A percentile compares a stretch with the other conserved stretches of the same genome.
Conservation (phyloP, 805 yeast species). For the Metschnikowia amazonensis region DNA sequence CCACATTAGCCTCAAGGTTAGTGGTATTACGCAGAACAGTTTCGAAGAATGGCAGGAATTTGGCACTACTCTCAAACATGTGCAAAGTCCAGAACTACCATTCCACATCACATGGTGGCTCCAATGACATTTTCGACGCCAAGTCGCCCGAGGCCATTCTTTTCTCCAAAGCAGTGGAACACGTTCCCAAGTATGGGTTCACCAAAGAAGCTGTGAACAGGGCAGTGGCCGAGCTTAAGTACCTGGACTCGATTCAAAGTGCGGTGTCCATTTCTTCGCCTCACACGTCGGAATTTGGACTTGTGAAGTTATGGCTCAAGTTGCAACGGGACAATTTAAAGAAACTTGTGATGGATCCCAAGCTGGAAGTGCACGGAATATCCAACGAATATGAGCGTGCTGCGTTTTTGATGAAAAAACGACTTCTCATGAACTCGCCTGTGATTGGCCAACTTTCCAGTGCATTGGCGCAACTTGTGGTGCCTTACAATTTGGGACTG, state of each 20-base stretch:
- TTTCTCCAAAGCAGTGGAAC: constrained; percentile 32
- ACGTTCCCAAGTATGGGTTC: constrained; percentile 54
- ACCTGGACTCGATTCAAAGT: constrained; percentile 49
- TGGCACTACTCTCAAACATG: neutral
- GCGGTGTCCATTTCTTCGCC: constrained; percentile 31
- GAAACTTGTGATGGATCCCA: constrained; percentile 23
- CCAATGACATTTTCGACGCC: constrained; percentile 31
- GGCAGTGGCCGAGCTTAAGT: constrained; percentile 47
- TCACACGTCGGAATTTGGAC: constrained; percentile 42
- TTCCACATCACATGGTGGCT: constrained; percentile 33
- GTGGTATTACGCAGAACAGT: neutral
- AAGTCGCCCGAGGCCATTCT: constrained; percentile 40
- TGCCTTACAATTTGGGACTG: constrained; percentile 56
- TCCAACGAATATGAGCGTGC: constrained; percentile 40
- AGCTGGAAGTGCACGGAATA: constrained; percentile 24
- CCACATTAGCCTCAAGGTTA: neutral
- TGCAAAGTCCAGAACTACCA: constrained; percentile 24
- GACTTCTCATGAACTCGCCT: constrained; percentile 52
- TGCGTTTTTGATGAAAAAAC: constrained; percentile 42
- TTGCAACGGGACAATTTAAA: constrained; percentile 37
- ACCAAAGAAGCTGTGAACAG: constrained; percentile 42
- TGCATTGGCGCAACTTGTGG: constrained; percentile 58
- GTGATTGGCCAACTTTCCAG: constrained; percentile 40
- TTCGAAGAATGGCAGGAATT: neutral
- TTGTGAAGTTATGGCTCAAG: constrained; percentile 51